A percentile compares a stretch with the other conserved stretches of the same genome.
These are phyloP conservation scores for Acanthamoeba healyi DNA, from an alignment of 208 protist genomes.

Conservation along the genomic window DNA sequence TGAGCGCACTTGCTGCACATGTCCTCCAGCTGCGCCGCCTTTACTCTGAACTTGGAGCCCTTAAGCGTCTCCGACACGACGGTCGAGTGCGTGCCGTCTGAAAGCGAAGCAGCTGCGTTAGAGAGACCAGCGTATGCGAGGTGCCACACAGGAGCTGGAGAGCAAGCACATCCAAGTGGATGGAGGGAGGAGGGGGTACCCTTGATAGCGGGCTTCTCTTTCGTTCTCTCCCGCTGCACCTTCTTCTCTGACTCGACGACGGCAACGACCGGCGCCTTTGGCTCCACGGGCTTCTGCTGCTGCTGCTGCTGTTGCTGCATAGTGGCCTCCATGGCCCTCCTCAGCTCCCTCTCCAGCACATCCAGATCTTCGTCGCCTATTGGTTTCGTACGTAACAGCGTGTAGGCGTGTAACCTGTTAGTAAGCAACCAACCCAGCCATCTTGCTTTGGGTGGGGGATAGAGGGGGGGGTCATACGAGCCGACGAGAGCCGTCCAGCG, in stretches of 20 bases:
- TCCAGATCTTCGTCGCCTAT: constrained; percentile 65
- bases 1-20: constrained; percentile 1
- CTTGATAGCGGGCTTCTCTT: constrained; percentile 65
- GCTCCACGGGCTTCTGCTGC: neutral
- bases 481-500: constrained; percentile 20
- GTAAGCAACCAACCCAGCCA: no score
- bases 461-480: neutral
- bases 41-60: neutral
- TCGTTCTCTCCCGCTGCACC: constrained; percentile 43
- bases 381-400: neutral
- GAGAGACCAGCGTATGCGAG: no score
- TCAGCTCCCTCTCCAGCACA: constrained; percentile 52
- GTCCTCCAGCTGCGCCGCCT: neutral
- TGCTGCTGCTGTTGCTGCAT: no score
- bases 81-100: constrained; percentile 12
- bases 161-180: no score
- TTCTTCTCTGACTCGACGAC: constrained; percentile 61
- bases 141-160: neutral
- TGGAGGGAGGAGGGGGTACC: neutral
- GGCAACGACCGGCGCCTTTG: neutral
- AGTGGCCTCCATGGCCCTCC: constrained; percentile 2
- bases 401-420: no score
- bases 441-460: no score
- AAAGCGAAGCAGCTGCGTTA: neutral
- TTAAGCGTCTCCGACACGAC: constrained; percentile 55